Evolutionary conservation across 306 rosid species (phyloP), one percentile per base, ranked within the genome.

Genomic region (Casuarina glauca): DNA sequence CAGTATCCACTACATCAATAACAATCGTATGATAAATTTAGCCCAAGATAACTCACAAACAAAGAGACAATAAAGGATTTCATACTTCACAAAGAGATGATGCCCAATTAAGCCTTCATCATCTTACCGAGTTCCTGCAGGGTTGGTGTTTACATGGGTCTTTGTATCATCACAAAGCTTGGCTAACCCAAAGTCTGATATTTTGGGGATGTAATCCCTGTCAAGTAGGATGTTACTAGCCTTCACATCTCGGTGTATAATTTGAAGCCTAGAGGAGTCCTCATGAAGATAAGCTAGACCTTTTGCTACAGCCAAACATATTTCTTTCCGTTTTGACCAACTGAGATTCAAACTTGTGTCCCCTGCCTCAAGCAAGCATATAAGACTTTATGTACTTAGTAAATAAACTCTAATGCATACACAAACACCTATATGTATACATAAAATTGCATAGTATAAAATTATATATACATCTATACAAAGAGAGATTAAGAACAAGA

Each of bases 201-300:
- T 90, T 85, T 93, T 91, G 17, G 93, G 96, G 55, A 66, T 15
- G 58, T 91, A 89, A 55, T 87, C 75, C 58, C 76, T 72, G 52
- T 93, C 96, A 5, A 93, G 96, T 20, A 93, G 77, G 58, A 93
- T 90, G 72, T 91, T 93, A 68, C 97, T 91, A 54, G 96, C 89
- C 74, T 93, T 93, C 71, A 93, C 96, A 81, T 93, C 97, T 63
- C 97, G 87, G 54, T 93, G 95, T 49, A 93, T 91, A 72, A 91
- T 90, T 35, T 95, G 86, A 46, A 84, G 74, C 20, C 90, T 69
- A 7, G 93, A 75, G 5, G 94, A 93, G 81, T 93, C 97, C 80
- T 90, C 93, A 13, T 89, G 92, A 77, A 90, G 92, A 78, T 93
- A 91, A 70, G 97, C 70, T 63, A 91, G 81, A 43, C 97, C 97